A percentile compares a stretch with the other conserved stretches of the same genome.
Evolutionary conservation across 2,329 filamentous ascomycete genomes (phyloP).

Genomic region (Diaporthe longicolla): DNA sequence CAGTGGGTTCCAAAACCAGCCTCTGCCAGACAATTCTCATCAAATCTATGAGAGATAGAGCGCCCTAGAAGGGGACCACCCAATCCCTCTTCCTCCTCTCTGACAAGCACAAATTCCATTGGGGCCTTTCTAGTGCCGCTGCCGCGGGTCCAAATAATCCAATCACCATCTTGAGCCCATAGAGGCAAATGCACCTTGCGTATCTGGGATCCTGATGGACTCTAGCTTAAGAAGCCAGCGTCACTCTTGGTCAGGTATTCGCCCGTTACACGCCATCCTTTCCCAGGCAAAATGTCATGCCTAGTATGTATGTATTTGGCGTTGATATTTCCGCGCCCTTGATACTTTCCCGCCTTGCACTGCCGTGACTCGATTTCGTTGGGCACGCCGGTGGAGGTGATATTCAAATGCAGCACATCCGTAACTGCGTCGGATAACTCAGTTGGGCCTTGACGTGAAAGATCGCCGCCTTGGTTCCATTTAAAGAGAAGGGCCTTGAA

Average conservation of each 20-base stretch:
- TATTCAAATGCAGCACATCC: not conserved
- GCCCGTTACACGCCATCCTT: not conserved
- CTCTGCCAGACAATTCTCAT: not conserved
- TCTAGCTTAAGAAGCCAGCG: not conserved
- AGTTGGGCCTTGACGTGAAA: not conserved
- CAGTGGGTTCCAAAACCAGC: not conserved
- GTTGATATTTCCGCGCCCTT: not conserved
- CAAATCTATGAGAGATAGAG: too few relatives aligned
- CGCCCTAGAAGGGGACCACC: not conserved
- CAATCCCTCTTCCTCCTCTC: not conserved
- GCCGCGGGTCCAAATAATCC: not conserved
- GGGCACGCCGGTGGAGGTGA: not conserved
- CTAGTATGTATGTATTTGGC: not conserved
- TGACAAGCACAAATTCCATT: not conserved
- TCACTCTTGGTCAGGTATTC: not conserved
- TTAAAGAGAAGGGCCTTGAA: not conserved
- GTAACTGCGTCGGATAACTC: too few relatives aligned
- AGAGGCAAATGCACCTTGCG: not conserved
- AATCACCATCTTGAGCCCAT: not conserved
- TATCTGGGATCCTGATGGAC: not conserved
- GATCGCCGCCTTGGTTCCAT: not conserved
- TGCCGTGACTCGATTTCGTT: not conserved
- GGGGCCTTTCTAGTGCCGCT: too few relatives aligned
- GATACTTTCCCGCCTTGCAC: too few relatives aligned
- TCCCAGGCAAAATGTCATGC: not conserved